Evolutionary conservation across 2,329 filamentous ascomycete species (phyloP), one percentile per base, ranked within the genome.

Genomic region (Orbilia quercus): DNA sequence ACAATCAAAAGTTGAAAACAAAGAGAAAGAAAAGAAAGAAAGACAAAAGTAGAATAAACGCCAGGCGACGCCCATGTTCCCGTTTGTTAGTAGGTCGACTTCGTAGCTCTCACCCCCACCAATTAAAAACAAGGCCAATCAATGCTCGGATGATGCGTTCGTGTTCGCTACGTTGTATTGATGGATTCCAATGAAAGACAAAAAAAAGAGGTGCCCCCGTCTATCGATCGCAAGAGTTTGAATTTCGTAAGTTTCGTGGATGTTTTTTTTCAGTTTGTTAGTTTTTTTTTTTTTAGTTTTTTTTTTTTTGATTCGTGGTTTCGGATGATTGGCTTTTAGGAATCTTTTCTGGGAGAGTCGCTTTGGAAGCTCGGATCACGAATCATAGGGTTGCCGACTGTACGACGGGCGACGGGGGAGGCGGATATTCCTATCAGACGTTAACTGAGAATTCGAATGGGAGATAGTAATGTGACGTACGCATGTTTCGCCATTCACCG

Each of bases 341-440:
- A 55, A 2, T 73, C 60, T 31, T 54, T 59, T 36, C 59, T 73
- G 7, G 57, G 51, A 12, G 58, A 23, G 51, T 74, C 70, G 34
- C 70, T 55, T 20, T 74, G 62, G 44, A 74, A 74, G 63, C 70
- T 74, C 7, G 70, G 70, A 22, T 74, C 70, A 31, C 70, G 70
- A 23, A 74, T 48, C 70, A 74, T 74, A 0, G 70, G 70, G 25
- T 74, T 74, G 54, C 54, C 54, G 51, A 74, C 16, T 1, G 57
- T 34, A 18, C 63, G 62, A 31, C 70, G 70, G 34, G 70, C 70
- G 31, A 74, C 70, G 2, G 70, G 70, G 14, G 70, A 74, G 18
- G 60, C 62, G 12, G 70, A 50, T 28, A 57, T 63, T 58, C 50
- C 70, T 73, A 22, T 34, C 4, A 9, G 1, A 11, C 53, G 51